Conservation (phyloP, 2,329 filamentous ascomycete species). For the Monascus ruber region DNA sequence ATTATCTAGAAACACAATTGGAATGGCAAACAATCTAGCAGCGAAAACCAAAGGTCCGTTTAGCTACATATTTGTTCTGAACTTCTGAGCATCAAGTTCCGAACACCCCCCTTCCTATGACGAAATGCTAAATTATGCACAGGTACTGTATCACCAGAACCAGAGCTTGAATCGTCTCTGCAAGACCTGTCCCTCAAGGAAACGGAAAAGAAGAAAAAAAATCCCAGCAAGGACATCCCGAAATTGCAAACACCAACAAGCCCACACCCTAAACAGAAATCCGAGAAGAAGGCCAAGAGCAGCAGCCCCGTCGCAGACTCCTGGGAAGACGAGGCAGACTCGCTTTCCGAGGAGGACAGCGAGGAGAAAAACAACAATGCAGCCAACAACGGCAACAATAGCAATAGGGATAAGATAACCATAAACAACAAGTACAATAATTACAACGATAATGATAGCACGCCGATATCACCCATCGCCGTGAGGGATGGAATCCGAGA, state of each 20-base stretch:
- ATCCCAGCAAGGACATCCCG: constrained; percentile 15
- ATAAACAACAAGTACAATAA: constrained; percentile 12
- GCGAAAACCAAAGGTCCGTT: constrained; percentile 8
- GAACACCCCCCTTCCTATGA: too few species aligned
- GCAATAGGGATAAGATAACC: constrained; percentile 5
- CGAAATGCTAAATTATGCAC: too few species aligned
- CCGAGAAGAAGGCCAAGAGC: constrained; percentile 15
- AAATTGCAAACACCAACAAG: constrained; percentile 10
- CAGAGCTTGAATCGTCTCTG: constrained; percentile 22
- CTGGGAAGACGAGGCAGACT: constrained; percentile 61
- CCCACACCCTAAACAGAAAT: constrained; percentile 3
- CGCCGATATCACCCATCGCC: constrained; percentile 14
- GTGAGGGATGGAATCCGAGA: constrained; percentile 30
- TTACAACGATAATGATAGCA: constrained; percentile 14
- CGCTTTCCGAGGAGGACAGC: constrained; percentile 15
- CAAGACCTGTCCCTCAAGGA: constrained; percentile 19
- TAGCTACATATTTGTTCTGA: too few species aligned
- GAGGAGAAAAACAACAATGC: constrained; percentile 5
- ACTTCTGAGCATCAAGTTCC: too few species aligned
- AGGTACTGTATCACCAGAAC: constrained; percentile 3
- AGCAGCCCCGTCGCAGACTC: constrained; percentile 47
- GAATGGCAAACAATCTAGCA: constrained; percentile 3
- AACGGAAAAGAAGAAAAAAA: neutral
- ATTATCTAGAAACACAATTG: neutral
- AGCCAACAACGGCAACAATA: neutral